phyloP scores from a whole-genome alignment of 768 basidiomycete genomes.

The Kwoniella europaea region DNA sequence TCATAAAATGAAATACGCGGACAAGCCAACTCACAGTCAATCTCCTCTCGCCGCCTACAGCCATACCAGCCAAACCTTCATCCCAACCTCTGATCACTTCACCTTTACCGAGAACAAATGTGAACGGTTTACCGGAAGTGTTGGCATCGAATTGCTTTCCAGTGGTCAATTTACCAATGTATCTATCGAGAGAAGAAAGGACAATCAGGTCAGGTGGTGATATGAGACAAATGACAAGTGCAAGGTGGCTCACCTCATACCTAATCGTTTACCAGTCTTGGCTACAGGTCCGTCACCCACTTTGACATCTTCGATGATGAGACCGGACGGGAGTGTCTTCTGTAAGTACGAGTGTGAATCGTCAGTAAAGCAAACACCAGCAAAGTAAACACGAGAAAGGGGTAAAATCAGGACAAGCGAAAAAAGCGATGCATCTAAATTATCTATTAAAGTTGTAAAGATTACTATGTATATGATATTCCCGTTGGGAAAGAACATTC shows the following conservation, averaged over 20 bases:
- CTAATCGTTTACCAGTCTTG: conserved; percentile 80
- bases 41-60: conserved; percentile 79
- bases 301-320: conserved; percentile 77
- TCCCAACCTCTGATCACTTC: conserved; percentile 90
- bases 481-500: conserved; percentile 2
- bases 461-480: too few species aligned
- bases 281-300: conserved; percentile 81
- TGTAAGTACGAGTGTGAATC: conserved; percentile 5
- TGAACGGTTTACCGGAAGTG: conserved; percentile 64
- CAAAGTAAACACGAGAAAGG: background rate
- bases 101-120: conserved; percentile 78
- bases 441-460: background rate
- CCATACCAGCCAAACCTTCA: conserved; percentile 88
- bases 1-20: background rate
- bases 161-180: conserved; percentile 84
- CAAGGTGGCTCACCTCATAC: conserved; percentile 65
- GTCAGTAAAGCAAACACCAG: background rate
- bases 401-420: background rate
- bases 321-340: conserved; percentile 67
- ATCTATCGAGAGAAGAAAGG: conserved; percentile 55
- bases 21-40: conserved; percentile 60
- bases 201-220: background rate
- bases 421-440: conserved; percentile 15
- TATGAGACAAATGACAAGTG: background rate
- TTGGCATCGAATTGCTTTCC: conserved; percentile 77